phyloP scores from a whole-genome alignment of 106 monocot genomes.

The Platanthera guangdongensis region DNA sequence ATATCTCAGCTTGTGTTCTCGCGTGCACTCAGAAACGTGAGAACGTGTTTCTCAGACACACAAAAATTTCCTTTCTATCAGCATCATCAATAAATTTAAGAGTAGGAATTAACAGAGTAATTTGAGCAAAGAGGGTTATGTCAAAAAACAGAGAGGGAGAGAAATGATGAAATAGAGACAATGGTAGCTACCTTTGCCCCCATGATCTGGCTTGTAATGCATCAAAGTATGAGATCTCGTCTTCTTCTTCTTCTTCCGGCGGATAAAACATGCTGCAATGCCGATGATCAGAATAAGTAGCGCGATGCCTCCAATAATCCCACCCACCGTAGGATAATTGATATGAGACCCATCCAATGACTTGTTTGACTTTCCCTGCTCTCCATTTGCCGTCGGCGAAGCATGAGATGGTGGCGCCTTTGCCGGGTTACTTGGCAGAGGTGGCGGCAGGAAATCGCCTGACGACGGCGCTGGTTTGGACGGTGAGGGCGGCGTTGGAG shows the following conservation, averaged over 20 bases:
- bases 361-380: neutral
- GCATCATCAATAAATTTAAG: too few relatives aligned
- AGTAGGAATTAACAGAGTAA: too few relatives aligned
- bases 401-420: neutral
- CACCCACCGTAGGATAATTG: slow-evolving; percentile 17
- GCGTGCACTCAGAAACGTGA: too few relatives aligned
- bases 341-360: neutral
- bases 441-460: neutral
- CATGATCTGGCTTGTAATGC: slow-evolving; percentile 1
- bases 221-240: slow-evolving; percentile 2
- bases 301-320: slow-evolving; percentile 15
- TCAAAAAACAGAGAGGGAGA: too few relatives aligned
- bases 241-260: slow-evolving; percentile 26
- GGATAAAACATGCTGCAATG: slow-evolving; percentile 12
- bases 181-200: slow-evolving; percentile 9
- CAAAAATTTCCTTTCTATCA: too few relatives aligned
- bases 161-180: neutral
- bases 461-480: neutral
- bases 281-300: slow-evolving; percentile 22
- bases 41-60: too few relatives aligned
- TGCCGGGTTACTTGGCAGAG: neutral
- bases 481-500: neutral
- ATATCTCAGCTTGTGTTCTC: too few relatives aligned
- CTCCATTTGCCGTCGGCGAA: neutral
- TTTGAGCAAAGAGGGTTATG: too few relatives aligned